Conservation (phyloP, 2,329 filamentous ascomycete species). For the Sarocladiaceae sp. region DNA sequence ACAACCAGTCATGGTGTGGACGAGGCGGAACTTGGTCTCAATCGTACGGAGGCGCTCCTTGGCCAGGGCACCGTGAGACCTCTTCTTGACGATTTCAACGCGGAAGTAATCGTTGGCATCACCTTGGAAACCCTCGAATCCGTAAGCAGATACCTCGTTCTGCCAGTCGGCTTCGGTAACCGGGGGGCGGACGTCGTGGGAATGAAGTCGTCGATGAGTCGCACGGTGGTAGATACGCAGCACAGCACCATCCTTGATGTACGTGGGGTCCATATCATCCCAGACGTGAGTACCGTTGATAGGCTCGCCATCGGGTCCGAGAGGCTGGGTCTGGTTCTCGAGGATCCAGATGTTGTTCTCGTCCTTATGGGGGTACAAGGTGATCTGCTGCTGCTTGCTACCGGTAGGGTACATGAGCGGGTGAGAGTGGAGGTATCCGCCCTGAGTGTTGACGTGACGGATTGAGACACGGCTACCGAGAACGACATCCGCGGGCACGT, state of each 20-base stretch:
- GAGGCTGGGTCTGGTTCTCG: constrained; percentile 93
- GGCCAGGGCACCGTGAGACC: constrained; percentile 71
- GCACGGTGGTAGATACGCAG: constrained; percentile 77
- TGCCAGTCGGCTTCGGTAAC: constrained; percentile 89
- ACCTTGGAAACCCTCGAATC: constrained; percentile 92
- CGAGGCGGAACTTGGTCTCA: constrained; percentile 89
- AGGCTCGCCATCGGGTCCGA: constrained; percentile 65
- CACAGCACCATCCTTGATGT: constrained; percentile 72
- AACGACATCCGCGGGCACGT: constrained; percentile 85
- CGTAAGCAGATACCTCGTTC: constrained; percentile 93
- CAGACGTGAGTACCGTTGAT: constrained; percentile 79
- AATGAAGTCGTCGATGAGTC: constrained; percentile 87
- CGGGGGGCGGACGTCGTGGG: constrained; percentile 85
- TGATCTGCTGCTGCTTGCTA: constrained; percentile 98
- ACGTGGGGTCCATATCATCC: constrained; percentile 59
- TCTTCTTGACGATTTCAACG: constrained; percentile 85
- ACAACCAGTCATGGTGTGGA: constrained; percentile 96
- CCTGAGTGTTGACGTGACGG: constrained; percentile 94
- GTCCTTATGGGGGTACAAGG: constrained; percentile 97
- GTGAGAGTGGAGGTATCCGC: constrained; percentile 95
- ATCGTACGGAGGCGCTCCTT: constrained; percentile 88
- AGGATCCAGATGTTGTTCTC: constrained; percentile 94
- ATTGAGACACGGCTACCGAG: constrained; percentile 81
- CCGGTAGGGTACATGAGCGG: constrained; percentile 95
- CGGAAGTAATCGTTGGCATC: constrained; percentile 96